Evolutionary conservation across 2,329 filamentous ascomycete genomes (phyloP).

Genomic region (Ascosphaera aggregata): DNA sequence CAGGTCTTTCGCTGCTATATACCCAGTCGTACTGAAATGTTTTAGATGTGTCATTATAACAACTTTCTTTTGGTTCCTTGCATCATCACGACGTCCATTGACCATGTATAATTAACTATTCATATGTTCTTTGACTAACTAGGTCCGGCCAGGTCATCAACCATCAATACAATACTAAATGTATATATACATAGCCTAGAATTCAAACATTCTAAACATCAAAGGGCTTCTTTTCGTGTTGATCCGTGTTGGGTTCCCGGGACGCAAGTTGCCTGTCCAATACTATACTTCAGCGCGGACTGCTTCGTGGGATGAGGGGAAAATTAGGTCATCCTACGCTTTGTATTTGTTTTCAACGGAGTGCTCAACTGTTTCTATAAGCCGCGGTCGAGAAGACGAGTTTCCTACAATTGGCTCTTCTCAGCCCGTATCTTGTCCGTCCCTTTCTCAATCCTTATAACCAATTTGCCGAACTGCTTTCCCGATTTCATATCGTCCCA

Average conservation of each 20-base stretch:
- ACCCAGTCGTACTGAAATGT: not conserved
- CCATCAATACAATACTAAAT: too few relatives aligned
- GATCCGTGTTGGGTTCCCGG: too few relatives aligned
- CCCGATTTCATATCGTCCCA: constrained; percentile 78
- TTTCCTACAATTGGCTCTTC: constrained; percentile 16
- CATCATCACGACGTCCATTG: not conserved
- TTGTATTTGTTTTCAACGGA: not conserved
- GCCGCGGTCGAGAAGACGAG: not conserved
- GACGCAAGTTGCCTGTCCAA: too few relatives aligned
- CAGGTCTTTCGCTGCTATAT: not conserved
- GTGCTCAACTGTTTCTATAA: not conserved
- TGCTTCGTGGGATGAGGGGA: too few relatives aligned
- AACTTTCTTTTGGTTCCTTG: not conserved
- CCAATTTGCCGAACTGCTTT: constrained; percentile 78
- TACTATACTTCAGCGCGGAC: too few relatives aligned
- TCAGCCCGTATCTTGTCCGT: constrained; percentile 5
- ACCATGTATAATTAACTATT: not conserved
- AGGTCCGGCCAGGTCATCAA: too few relatives aligned
- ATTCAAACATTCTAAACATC: too few relatives aligned
- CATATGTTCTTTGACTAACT: too few relatives aligned
- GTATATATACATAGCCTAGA: too few relatives aligned
- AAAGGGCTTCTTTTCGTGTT: too few relatives aligned
- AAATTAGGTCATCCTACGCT: too few relatives aligned
- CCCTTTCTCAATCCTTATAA: constrained; percentile 40
- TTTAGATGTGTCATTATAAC: not conserved